Evolutionary conservation across 2,329 filamentous ascomycete genomes (phyloP).

Genomic region (Aspergillus hiratsukae): DNA sequence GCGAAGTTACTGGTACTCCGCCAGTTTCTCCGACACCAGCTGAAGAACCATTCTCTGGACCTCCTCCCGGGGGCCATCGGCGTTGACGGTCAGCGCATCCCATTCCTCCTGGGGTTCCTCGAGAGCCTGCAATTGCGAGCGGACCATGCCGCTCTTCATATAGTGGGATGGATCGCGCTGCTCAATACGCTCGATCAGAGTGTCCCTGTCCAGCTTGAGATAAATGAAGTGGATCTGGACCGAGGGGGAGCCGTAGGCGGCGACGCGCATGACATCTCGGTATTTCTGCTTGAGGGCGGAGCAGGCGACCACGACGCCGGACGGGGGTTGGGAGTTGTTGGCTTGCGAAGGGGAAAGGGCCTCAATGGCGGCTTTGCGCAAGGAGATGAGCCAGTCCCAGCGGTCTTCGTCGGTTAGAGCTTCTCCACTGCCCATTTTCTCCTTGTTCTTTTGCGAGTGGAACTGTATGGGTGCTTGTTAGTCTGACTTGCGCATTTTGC

Average conservation of each 20-base stretch:
- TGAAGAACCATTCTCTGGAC: conserved; percentile 59
- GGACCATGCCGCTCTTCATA: conserved; percentile 94
- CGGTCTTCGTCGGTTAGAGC: conserved; percentile 89
- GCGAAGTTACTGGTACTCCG: conserved; percentile 31
- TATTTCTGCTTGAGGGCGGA: conserved; percentile 96
- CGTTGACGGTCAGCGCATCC: conserved; percentile 69
- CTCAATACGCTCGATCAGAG: conserved; percentile 70
- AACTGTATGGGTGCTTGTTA: conserved; percentile 32
- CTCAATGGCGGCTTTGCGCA: conserved; percentile 61
- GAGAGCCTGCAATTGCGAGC: conserved; percentile 83
- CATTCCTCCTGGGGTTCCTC: conserved; percentile 73
- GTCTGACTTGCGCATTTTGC: background rate
- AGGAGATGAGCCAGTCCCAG: conserved; percentile 89
- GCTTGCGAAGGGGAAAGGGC: conserved; percentile 40
- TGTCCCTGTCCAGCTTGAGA: conserved; percentile 70
- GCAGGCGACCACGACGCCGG: conserved; percentile 90
- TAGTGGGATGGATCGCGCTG: conserved; percentile 77
- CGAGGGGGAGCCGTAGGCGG: conserved; percentile 67
- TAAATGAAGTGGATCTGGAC: conserved; percentile 91
- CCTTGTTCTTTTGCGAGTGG: conserved; percentile 63
- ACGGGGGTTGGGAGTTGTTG: conserved; percentile 47
- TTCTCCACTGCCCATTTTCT: conserved; percentile 82
- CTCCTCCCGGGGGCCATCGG: conserved; percentile 47
- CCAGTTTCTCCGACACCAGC: conserved; percentile 54
- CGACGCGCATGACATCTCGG: conserved; percentile 81